Evolutionary conservation across 768 basidiomycete species (phyloP).

Genomic region (Termitomyces sp.): DNA sequence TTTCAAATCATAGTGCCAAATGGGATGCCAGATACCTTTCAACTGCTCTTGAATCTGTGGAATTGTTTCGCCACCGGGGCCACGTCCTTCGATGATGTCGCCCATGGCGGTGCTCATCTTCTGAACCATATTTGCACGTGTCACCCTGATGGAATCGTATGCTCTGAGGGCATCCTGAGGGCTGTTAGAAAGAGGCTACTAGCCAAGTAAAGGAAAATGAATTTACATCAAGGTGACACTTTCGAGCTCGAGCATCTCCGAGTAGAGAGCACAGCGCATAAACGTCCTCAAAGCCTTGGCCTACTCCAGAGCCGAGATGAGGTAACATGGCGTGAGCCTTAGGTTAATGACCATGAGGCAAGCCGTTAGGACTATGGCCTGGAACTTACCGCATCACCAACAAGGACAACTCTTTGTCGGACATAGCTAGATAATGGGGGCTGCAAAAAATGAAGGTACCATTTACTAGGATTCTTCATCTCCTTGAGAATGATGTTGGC

Average conservation of each 20-base stretch:
- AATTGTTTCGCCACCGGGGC: constrained; percentile 24
- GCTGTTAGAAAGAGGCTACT: not conserved
- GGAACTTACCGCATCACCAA: constrained; percentile 49
- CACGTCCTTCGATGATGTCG: constrained; percentile 39
- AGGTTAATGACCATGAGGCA: constrained; percentile 1
- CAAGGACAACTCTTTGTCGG: constrained; percentile 41
- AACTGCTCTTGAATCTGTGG: constrained; percentile 32
- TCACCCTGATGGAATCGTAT: constrained; percentile 42
- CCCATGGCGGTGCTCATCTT: constrained; percentile 38
- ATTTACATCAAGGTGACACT: constrained; percentile 38
- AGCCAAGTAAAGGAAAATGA: not conserved
- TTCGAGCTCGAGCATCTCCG: constrained; percentile 34
- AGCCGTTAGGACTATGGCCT: not conserved
- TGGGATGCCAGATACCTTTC: constrained; percentile 38
- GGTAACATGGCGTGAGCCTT: constrained; percentile 59
- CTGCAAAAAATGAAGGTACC: constrained; percentile 47
- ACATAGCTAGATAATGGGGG: constrained; percentile 43
- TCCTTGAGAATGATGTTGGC: constrained; percentile 36
- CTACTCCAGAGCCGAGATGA: constrained; percentile 55
- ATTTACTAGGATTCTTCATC: constrained; percentile 43
- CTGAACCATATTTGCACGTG: constrained; percentile 49
- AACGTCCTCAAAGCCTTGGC: constrained; percentile 59
- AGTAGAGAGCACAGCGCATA: constrained; percentile 44
- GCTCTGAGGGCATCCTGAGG: constrained; percentile 41
- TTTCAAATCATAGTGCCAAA: constrained; percentile 48